Base-by-base conservation (phyloP, 306 rosid genomes). In the Quercus ilex region DNA sequence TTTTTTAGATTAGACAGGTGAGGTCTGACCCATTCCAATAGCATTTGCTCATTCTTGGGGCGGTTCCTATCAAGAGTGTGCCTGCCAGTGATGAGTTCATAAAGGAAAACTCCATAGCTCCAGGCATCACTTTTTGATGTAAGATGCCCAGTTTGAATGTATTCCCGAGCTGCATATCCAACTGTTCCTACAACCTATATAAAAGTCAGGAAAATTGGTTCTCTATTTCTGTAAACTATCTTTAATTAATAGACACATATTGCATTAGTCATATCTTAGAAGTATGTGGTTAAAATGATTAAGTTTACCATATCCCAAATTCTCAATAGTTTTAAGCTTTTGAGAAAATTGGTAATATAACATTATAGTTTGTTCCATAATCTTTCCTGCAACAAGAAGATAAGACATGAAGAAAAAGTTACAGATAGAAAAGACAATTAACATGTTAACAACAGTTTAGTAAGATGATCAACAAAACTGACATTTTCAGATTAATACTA, bases 91-190 rank as follows among this genome's bases (percentile, higher is more conserved):
- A 88, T 84, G 78, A 88, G 92, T 80, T 88, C 92, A 68, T 82
- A 84, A n/a, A 86, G 85, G 86, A 88, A 86, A 30, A 88, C 76
- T 57, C 92, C 92, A 57, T 86, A 88, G 80, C 90, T 84, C 92
- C 90, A 88, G 26, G 84, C 87, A 58, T 88, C 92, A 8, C 82
- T 86, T 78, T 88, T 88, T 2, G 90, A 68, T 5, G 92, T 88
- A 33, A 86, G 90, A 62, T 85, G 82, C 8, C 90, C 92, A 6
- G 92, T 88, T 78, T 84, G 92, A 67, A 88, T 80, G 69, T 88
- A 88, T 77, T 88, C 92, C 15, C 90, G 85, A 75, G 92, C 90
- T 38, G 90, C 90, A 80, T 88, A 88, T 58, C 92, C 92, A 33
- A 86, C 75, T 25, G 92, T 88, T 82, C 90, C 92, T 46, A 88